Evolutionary conservation across 2,329 filamentous ascomycete species (phyloP).

Genomic region (Aureobasidium mangrovei): DNA sequence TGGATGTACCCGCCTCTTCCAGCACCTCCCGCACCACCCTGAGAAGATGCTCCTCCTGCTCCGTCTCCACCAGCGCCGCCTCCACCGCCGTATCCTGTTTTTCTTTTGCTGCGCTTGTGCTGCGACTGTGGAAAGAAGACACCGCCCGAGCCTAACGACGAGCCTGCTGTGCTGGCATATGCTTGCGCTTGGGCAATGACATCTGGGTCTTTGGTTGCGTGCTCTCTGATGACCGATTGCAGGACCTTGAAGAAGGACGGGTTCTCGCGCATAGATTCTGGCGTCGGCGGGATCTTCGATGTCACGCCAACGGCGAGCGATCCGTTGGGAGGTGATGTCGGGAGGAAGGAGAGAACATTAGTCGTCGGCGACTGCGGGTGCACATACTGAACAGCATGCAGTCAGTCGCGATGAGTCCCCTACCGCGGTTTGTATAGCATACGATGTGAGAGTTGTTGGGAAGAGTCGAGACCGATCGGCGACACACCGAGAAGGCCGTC

Average conservation of each 20-base stretch:
- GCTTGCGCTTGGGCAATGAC: constrained; percentile 51
- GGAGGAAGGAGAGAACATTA: constrained; percentile 48
- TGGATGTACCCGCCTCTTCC: constrained; percentile 55
- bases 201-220: constrained; percentile 48
- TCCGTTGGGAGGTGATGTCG: constrained; percentile 44
- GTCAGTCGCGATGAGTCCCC: neutral
- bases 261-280: constrained; percentile 49
- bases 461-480: constrained; percentile 31
- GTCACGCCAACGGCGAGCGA: constrained; percentile 49
- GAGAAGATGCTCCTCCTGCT: constrained; percentile 48
- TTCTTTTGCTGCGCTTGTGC: constrained; percentile 17
- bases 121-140: constrained; percentile 36
- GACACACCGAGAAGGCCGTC: neutral
- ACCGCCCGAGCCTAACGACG: constrained; percentile 44
- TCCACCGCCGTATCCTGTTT: constrained; percentile 25
- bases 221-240: constrained; percentile 45
- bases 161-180: constrained; percentile 50
- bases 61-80: constrained; percentile 38
- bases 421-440: constrained; percentile 8
- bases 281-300: constrained; percentile 46
- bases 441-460: constrained; percentile 37
- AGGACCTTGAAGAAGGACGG: constrained; percentile 47
- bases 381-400: constrained; percentile 35
- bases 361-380: constrained; percentile 35
- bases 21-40: constrained; percentile 49